Base-by-base conservation (phyloP, 495 filamentous ascomycete genomes). In the Lasiosphaeria ovina region DNA sequence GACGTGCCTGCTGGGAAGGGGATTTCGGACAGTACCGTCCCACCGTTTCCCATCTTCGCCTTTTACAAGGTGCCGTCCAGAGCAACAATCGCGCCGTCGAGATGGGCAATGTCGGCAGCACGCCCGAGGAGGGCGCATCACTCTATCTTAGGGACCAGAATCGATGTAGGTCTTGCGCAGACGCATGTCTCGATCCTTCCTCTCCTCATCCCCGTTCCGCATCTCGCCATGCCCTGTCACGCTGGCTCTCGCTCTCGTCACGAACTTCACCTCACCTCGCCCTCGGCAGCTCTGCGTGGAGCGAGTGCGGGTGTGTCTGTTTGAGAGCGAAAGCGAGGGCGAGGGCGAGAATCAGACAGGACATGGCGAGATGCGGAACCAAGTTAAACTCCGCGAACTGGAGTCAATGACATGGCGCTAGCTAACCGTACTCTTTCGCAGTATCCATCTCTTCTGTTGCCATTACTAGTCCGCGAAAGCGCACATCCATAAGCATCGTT, bases 51-150 rank as follows among this genome's bases (percentile, higher is more conserved):
- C 17, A 42, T 31, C 44, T 16, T 49, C 17, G 53, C 53, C 53
- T 35, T 33, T 33, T 57, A 31, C 55, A 31, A 47, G 54, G 55
- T 65, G 64, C 59, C 55, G 50, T 59, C 55, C 55, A 52, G 57
- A 8, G 51, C 54, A 62, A 47, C 57, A 52, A 55, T 62, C 53
- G 32, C 70, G 66, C 61, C 63, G 66, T 68, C 76, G 75, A 68
- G 64, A 98, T 98, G 94, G 94, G 94, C 62, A 92, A 89, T 80
- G 89, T 98, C 74, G 89, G 84, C 74, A 97, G 93, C 80, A 88
- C 86, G 74, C 86, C 87, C 63, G 93, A 97, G 69, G 93, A 97
- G 76, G 89, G 89, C 69, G 83, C 87, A 63, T 80, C 83, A 67
- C 76, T 97, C 73, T 92, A 89, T 72, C 81, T 97, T 73, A 88